Evolutionary conservation across 345 rosid genomes (phyloP), one percentile per base, ranked within the genome.

Genomic region (Populus alba): DNA sequence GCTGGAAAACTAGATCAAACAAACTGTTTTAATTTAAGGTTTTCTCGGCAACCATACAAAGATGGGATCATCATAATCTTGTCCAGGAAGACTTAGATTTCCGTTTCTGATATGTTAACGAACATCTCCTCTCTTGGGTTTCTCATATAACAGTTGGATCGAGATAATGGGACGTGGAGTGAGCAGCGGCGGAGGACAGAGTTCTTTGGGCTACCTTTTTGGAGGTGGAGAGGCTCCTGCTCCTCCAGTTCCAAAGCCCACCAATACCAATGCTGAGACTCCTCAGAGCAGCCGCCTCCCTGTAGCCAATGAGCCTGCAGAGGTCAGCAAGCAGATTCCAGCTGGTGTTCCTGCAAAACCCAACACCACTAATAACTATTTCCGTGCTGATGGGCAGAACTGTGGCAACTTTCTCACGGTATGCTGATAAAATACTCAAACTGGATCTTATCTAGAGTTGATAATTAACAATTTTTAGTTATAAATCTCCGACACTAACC

Each of bases 101-200:
- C 17, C 7, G 35, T 16, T 23, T 25, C 25, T 41, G 16, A 27
- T 62, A 0, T 13, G 51, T 45, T 45, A 13, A 45, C 51, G 5
- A 45, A 45, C 17, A 45, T 45, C 51, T 45, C 51, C 4, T 11
- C 16, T 45, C 51, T 45, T 45, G 17, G 51, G 51, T 13, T 45
- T 45, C 51, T 12, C 51, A 45, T 45, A 45, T 45, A 45, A 45
- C 51, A 45, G 17, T 13, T 45, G 51, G 61, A 70, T 13, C 45
- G 45, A 41, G 45, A 41, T 41, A 2, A 94, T 95, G 98, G 97
- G 98, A 69, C 92, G 95, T 75, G 98, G 97, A 80, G 83, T 91
- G 10, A 90, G 95, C 83, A 82, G 88, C 70, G 97, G 96, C 73
- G 96, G 97, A 55, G 98, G 98, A 9, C 96, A 91, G 82, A 94